Base-by-base conservation (phyloP, 1,139 yeast species). In the Hyphopichia wangnamkhiaoensis region DNA sequence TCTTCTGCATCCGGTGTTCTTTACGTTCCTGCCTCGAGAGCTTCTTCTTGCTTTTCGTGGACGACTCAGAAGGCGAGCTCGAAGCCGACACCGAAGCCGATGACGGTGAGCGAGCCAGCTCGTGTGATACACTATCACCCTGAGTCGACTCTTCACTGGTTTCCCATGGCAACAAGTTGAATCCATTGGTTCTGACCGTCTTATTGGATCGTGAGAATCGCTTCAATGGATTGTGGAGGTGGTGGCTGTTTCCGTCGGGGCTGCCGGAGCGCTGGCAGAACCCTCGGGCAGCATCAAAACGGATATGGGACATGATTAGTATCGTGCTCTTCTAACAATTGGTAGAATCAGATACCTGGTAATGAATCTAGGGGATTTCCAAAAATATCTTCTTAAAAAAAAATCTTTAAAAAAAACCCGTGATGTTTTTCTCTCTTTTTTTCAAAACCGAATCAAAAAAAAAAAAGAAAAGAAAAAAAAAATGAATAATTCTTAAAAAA, bases 81-180 rank as follows among this genome's bases (percentile, higher is more conserved):
- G n/a, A n/a, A n/a, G n/a, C n/a, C n/a, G n/a, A n/a, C n/a, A n/a
- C n/a, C n/a, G n/a, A n/a, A n/a, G n/a, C n/a, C n/a, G n/a, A n/a
- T n/a, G n/a, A n/a, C n/a, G n/a, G n/a, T n/a, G n/a, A n/a, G n/a
- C n/a, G n/a, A n/a, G n/a, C n/a, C n/a, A n/a, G n/a, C 30, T 33
- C 20, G 16, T 14, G 13, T 13, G 23, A 24, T 31, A 31, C 29
- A 31, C n/a, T 31, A 5, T 19, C 19, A 8, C 16, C 38, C 13
- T 34, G 20, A 10, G n/a, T 32, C 18, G n/a, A 20, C 25, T 20
- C 23, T 24, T 33, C 40, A 14, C 27, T 24, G 19, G 17, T 14
- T 3, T 54, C 58, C 61, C 68, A 62, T 2, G 60, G 58, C 25
- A 69, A 52, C 34, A 49, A 54, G 37, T 66, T 69, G 18, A 69